Evolutionary conservation across 352 stramenopile genomes (phyloP).

Genomic region (Globisporangium paddicum): DNA sequence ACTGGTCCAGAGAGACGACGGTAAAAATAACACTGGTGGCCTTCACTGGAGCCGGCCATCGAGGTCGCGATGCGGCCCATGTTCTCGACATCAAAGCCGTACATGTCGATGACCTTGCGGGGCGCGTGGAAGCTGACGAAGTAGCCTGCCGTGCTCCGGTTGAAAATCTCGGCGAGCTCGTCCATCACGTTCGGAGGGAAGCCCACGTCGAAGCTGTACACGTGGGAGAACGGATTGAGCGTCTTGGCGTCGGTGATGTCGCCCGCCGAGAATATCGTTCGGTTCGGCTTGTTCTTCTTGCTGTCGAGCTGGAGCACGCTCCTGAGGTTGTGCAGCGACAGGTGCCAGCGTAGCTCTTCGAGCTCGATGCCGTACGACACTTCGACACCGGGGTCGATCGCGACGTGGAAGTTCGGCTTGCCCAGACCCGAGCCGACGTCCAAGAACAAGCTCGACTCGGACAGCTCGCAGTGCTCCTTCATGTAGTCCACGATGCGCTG

Average conservation of each 20-base stretch:
- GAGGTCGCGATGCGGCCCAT: slow-evolving; percentile 86
- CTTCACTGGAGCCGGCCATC: slow-evolving; percentile 96
- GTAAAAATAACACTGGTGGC: slow-evolving; percentile 98
- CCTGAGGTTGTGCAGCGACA: slow-evolving; percentile 92
- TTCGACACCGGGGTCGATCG: slow-evolving; percentile 93
- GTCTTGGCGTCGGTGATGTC: slow-evolving; percentile 93
- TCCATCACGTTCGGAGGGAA: slow-evolving; percentile 96
- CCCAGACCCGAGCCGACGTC: slow-evolving; percentile 96
- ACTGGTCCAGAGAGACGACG: slow-evolving; percentile 23
- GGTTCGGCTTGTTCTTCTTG: slow-evolving; percentile 47
- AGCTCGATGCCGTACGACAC: slow-evolving; percentile 96
- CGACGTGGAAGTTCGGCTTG: slow-evolving; percentile 97
- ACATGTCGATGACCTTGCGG: slow-evolving; percentile 90
- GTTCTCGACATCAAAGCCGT: slow-evolving; percentile 92
- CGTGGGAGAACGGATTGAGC: slow-evolving; percentile 97
- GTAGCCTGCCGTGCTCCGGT: slow-evolving; percentile 84
- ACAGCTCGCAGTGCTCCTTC: slow-evolving; percentile 90
- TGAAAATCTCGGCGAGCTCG: slow-evolving; percentile 93
- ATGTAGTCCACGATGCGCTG: slow-evolving; percentile 95
- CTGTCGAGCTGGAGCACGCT: slow-evolving; percentile 76
- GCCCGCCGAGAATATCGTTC: slow-evolving; percentile 89
- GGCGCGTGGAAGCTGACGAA: slow-evolving; percentile 95
- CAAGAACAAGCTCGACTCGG: slow-evolving; percentile 89
- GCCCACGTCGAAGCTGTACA: slow-evolving; percentile 98
- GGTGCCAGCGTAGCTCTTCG: slow-evolving; percentile 92